These are phyloP conservation scores for Uncinocarpus reesii DNA, from an alignment of 2,329 filamentous ascomycete species.

Conservation along the genomic window DNA sequence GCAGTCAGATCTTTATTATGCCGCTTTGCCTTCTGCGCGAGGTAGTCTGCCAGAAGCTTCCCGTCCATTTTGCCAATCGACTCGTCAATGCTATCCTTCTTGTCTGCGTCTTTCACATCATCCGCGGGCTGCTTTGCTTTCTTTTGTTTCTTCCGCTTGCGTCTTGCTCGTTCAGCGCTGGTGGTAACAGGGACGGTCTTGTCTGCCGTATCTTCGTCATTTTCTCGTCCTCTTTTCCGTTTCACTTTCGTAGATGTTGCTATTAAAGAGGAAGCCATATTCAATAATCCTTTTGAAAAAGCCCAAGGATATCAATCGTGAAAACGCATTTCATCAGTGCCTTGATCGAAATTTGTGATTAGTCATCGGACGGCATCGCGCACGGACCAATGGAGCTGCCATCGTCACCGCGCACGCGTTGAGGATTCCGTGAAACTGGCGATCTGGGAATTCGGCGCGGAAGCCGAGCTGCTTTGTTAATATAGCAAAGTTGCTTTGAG, in stretches of 20 bases:
- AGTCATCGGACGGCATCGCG: neutral
- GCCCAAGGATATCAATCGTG: neutral
- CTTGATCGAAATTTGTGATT: conserved; percentile 1
- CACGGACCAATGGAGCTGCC: conserved; percentile 1
- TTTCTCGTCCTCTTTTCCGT: conserved; percentile 14
- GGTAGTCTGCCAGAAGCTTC: conserved; percentile 70
- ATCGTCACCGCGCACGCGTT: neutral
- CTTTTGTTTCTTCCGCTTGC: conserved; percentile 20
- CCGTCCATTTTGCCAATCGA: conserved; percentile 75
- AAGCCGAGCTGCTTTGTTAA: neutral
- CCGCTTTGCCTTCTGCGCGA: conserved; percentile 65
- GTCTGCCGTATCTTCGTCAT: conserved; percentile 25
- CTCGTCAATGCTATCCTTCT: conserved; percentile 65
- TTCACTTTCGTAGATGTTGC: neutral
- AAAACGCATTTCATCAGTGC: neutral
- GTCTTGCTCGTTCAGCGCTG: conserved; percentile 13
- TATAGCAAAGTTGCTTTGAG: neutral
- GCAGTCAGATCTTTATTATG: conserved; percentile 72
- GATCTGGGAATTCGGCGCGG: neutral
- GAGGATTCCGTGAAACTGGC: too few relatives aligned
- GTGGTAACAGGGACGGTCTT: conserved; percentile 18
- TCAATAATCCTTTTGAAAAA: neutral
- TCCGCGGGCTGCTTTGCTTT: conserved; percentile 21
- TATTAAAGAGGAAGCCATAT: neutral
- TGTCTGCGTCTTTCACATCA: conserved; percentile 39